Evolutionary conservation across 768 basidiomycete species (phyloP), one percentile per base, ranked within the genome.

Genomic region (Paxillus ammoniavirescens): DNA sequence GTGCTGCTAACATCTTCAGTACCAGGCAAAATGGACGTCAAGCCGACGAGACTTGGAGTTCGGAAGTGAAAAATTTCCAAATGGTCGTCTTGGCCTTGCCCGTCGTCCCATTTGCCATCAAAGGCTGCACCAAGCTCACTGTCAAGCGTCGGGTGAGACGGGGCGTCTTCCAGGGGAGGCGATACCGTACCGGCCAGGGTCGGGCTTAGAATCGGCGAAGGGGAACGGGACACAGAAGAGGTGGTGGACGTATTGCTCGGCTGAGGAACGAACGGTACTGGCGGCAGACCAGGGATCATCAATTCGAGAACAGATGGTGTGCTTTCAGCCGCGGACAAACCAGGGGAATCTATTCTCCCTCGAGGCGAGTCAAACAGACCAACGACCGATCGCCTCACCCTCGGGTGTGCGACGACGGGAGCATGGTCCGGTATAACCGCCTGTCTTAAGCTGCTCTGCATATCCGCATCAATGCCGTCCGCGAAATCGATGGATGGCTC

Each of bases 91-190:
- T 49, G 56, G 42, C 43, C 58, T 23, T 33, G 5, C 13, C 12
- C 46, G 6, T 18, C 35, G 6, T 58, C 50, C 66, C 66, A 68
- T 13, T 45, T 53, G 1, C 59, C 65, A 35, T 69, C 66, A 69
- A 76, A 80, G 55, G 77, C 77, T 14, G 77, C 75, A 4, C 80
- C 83, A 1, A 91, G 74, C 66, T 89, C 85, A 49, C 76, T 77
- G 51, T 80, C 80, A 1, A 87, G 74, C 2, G 82, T 75, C 10
- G 65, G 72, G 5, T 45, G 76, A 14, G 52, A 40, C 23, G 41
- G 17, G 8, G 15, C 18, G 31, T 49, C 52, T 35, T 46, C 64
- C 21, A 38, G 8, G 7, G 46, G 17, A 45, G 50, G 33, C 5
- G 64, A 59, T 15, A 48, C 28, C 21, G 40, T 50, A 15, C 59